phyloP scores from a whole-genome alignment of 306 rosid species.

The Prunus campanulata region DNA sequence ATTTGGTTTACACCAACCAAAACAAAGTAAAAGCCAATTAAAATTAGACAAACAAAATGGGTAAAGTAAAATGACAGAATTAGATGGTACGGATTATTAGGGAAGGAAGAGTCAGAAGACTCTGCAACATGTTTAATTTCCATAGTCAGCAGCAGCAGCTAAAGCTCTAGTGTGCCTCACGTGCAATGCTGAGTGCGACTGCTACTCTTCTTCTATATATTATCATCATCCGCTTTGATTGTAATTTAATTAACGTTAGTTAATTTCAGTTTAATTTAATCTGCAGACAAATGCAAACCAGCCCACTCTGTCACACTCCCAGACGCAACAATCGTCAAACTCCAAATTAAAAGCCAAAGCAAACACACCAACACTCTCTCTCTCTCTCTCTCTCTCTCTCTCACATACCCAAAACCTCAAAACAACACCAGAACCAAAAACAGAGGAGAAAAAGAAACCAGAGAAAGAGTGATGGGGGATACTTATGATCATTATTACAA shows the following conservation, averaged over 20 bases:
- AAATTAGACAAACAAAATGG: neutral
- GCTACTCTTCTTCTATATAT: neutral
- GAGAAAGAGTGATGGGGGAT: conserved; percentile 41
- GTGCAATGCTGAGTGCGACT: conserved; percentile 34
- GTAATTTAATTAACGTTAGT: neutral
- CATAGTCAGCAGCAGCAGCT: neutral
- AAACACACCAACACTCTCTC: neutral
- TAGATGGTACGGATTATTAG: conserved; percentile 19
- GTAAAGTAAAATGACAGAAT: too few relatives aligned
- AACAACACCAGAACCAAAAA: neutral
- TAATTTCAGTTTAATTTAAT: neutral
- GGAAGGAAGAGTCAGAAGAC: conserved; percentile 9
- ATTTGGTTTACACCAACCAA: neutral
- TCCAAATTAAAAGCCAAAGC: conserved; percentile 1
- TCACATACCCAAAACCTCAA: neutral
- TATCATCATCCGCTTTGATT: neutral
- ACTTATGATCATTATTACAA: conserved; percentile 35
- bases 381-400: neutral
- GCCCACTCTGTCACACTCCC: neutral
- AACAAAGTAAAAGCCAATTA: neutral
- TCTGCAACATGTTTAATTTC: neutral
- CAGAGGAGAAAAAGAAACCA: neutral
- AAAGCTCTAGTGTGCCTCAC: conserved; percentile 34
- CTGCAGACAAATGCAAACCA: neutral
- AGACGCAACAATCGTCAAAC: conserved; percentile 7